A percentile compares a stretch with the other conserved stretches of the same genome.
These are phyloP conservation scores for Ceratocystis cacaofunesta DNA, from an alignment of 2,329 filamentous ascomycete species.

Conservation along the genomic window DNA sequence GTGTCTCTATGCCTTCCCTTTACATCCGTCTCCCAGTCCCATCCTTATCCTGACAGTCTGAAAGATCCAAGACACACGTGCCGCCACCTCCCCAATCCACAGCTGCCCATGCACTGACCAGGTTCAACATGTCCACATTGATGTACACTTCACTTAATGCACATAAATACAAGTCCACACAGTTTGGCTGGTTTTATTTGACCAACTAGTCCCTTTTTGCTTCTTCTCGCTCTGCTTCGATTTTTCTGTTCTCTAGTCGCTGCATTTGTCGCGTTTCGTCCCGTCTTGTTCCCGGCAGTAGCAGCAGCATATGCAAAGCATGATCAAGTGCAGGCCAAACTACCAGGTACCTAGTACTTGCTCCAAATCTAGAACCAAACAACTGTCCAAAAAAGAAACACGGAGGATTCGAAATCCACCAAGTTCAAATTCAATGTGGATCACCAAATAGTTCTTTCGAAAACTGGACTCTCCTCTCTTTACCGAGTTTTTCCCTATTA, in stretches of 20 bases:
- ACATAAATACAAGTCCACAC: background rate
- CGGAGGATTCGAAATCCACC: background rate
- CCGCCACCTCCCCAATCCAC: background rate
- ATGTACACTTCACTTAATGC: background rate
- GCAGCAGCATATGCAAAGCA: background rate
- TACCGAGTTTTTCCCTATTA: background rate
- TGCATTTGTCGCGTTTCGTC: no score
- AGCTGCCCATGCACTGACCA: background rate
- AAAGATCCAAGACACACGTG: background rate
- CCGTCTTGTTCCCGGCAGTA: no score
- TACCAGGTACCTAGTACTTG: background rate
- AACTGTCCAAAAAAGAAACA: background rate
- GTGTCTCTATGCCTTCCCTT: background rate
- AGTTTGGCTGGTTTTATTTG: background rate
- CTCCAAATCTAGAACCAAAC: background rate
- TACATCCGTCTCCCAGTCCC: background rate
- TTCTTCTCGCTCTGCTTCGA: background rate
- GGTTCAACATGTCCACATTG: background rate
- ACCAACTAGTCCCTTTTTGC: background rate
- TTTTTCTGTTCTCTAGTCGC: background rate
- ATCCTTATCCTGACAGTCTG: background rate
- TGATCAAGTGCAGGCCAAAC: background rate
- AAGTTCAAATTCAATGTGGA: constrained; percentile 4
- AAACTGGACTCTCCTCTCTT: background rate
- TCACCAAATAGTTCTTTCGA: background rate